A percentile compares a stretch with the other conserved stretches of the same genome.
Evolutionary conservation across 345 rosid genomes (phyloP).

Genomic region (Linum lewisii): DNA sequence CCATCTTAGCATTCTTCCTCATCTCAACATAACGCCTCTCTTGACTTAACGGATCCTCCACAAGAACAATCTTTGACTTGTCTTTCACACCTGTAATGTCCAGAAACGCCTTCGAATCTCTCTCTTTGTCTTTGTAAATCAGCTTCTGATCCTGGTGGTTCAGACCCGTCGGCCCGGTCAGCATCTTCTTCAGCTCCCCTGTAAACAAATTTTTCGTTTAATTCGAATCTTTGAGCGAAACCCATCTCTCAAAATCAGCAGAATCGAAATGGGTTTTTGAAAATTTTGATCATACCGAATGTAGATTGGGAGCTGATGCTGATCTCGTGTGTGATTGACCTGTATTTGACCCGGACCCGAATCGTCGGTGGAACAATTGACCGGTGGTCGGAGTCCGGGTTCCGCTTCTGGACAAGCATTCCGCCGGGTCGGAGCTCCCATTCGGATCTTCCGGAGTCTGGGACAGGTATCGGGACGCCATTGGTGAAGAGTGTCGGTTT

Average conservation of each 20-base stretch:
- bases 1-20: conserved; percentile 77
- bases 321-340: conserved; percentile 79
- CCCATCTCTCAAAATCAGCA: neutral
- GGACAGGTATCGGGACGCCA: conserved; percentile 30
- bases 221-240: neutral
- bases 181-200: conserved; percentile 97
- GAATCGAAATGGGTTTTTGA: neutral
- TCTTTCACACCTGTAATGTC: conserved; percentile 88
- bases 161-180: conserved; percentile 77
- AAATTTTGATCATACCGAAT: conserved; percentile 64
- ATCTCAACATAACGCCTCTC: conserved; percentile 74
- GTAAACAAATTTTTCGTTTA: conserved; percentile 18
- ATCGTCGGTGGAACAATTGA: conserved; percentile 72
- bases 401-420: conserved; percentile 92
- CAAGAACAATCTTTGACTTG: conserved; percentile 73
- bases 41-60: conserved; percentile 83
- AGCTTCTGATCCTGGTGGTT: conserved; percentile 94
- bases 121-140: conserved; percentile 81
- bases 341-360: conserved; percentile 80
- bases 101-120: conserved; percentile 82
- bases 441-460: conserved; percentile 41
- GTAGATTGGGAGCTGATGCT: conserved; percentile 76
- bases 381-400: conserved; percentile 53
- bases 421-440: conserved; percentile 99
- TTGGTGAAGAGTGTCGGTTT: conserved; percentile 36